phyloP scores from a whole-genome alignment of 2,329 filamentous ascomycete species.

The Rutstroemia sp. region DNA sequence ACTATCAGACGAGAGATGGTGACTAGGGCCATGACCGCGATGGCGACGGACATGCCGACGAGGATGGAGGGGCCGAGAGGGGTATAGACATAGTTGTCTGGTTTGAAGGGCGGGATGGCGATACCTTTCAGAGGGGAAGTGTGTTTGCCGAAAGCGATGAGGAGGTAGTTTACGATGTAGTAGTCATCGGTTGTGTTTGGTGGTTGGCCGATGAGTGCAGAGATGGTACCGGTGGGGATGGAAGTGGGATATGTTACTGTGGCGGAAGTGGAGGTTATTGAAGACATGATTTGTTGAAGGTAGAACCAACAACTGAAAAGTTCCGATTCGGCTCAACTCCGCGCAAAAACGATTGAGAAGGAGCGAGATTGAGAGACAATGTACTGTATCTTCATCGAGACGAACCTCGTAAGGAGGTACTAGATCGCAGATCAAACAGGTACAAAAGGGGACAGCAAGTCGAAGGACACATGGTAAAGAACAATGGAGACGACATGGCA shows the following conservation, averaged over 20 bases:
- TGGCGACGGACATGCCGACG: slow-evolving; percentile 24
- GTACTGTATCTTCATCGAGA: no score
- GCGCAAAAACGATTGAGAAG: no score
- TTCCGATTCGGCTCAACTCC: no score
- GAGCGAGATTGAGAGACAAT: no score
- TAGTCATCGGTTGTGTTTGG: slow-evolving; percentile 26
- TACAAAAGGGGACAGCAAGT: no score
- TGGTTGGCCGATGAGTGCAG: slow-evolving; percentile 23
- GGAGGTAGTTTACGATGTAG: slow-evolving; percentile 25
- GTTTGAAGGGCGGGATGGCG: not conserved
- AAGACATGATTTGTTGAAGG: not conserved
- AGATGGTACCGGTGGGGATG: slow-evolving; percentile 16
- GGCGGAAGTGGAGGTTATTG: not conserved
- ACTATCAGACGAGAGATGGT: slow-evolving; percentile 27
- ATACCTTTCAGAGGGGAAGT: slow-evolving; percentile 16
- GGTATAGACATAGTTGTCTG: slow-evolving; percentile 19
- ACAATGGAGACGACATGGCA: not conserved
- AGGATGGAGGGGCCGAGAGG: slow-evolving; percentile 25
- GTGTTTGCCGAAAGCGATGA: slow-evolving; percentile 16
- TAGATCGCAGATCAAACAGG: no score
- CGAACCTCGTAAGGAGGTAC: no score
- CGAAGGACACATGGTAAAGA: no score
- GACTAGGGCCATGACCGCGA: slow-evolving; percentile 25
- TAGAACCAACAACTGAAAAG: no score
- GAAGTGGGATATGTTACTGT: slow-evolving; percentile 2